Evolutionary conservation across 179 eudicot genomes (phyloP), one percentile per base, ranked within the genome.

Genomic region (Nepenthes alata): DNA sequence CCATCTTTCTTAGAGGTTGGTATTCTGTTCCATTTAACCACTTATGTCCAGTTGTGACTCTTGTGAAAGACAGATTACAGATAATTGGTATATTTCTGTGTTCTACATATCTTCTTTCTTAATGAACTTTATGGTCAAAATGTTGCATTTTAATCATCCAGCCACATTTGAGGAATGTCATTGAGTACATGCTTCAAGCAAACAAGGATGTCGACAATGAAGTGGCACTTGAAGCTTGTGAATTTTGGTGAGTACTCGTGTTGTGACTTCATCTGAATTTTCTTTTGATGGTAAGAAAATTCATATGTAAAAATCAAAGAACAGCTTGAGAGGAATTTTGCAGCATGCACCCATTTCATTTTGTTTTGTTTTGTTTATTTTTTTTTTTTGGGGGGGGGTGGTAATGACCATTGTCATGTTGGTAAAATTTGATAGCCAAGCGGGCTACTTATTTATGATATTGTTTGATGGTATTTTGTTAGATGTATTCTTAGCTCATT

Each of bases 171-270:
- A 77, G 79, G 81, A 87, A 89, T 72, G 75, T 93, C 55, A 80
- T 89, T 58, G 87, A 83, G 66, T 93, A 84, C 75, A 93, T 93
- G 86, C 75, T 89, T 74, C 85, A 74, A 82, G 98, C 85, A 61
- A 89, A 86, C 79, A 85, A 93, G 76, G 98, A 89, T 60, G 67
- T 72, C 68, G 96, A 93, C 66, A 95, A 86, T 10, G 98, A 89
- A 76, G 98, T 91, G 57, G 84, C 98, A n/a, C 98, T 91, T 71
- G 98, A 91, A 86, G 91, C 98, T 60, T 91, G 98, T 83, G 98
- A 91, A 75, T 89, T 91, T 78, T 91, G 98, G 98, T 91, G 59
- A 59, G 62, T 36, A 11, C 9, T 36, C 9, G 7, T 11, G 34
- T 52, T 52, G 2, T 52, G 3, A 15, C 16, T 52, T 52, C 14